A percentile compares a stretch with the other conserved stretches of the same genome.
Evolutionary conservation across 805 yeast species (phyloP).

Genomic region (Wickerhamiella brachini): DNA sequence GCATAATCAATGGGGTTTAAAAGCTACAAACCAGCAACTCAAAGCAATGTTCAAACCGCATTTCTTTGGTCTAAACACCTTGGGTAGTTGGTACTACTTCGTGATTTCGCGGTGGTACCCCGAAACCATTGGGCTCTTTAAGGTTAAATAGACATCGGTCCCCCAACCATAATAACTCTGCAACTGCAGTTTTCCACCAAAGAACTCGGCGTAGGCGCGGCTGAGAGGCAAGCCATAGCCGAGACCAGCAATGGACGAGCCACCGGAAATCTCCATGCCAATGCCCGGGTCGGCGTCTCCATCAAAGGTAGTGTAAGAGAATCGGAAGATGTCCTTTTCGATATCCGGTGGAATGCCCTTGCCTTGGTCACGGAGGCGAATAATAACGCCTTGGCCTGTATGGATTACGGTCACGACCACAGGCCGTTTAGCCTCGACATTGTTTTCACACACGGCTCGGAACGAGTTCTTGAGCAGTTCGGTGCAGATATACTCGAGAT

Average conservation of each 20-base stretch:
- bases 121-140: constrained; percentile 16
- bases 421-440: constrained; percentile 27
- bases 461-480: constrained; percentile 80
- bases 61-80: too few relatives aligned
- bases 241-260: constrained; percentile 74
- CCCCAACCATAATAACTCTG: constrained; percentile 69
- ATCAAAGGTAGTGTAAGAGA: constrained; percentile 72
- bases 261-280: constrained; percentile 61
- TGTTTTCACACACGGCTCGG: constrained; percentile 72
- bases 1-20: too few relatives aligned
- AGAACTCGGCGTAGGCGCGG: constrained; percentile 56
- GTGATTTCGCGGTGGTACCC: constrained; percentile 12
- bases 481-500: constrained; percentile 73
- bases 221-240: constrained; percentile 91
- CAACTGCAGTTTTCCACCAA: constrained; percentile 54
- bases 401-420: constrained; percentile 36
- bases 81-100: background rate
- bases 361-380: constrained; percentile 75
- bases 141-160: constrained; percentile 52
- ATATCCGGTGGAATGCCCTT: constrained; percentile 68
- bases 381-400: constrained; percentile 39
- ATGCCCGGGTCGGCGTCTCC: constrained; percentile 43
- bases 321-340: constrained; percentile 61
- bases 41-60: too few relatives aligned
- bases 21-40: too few relatives aligned